These are phyloP conservation scores for Sextonia rubra DNA, from an alignment of 164 flowering plant species.

Conservation along the genomic window DNA sequence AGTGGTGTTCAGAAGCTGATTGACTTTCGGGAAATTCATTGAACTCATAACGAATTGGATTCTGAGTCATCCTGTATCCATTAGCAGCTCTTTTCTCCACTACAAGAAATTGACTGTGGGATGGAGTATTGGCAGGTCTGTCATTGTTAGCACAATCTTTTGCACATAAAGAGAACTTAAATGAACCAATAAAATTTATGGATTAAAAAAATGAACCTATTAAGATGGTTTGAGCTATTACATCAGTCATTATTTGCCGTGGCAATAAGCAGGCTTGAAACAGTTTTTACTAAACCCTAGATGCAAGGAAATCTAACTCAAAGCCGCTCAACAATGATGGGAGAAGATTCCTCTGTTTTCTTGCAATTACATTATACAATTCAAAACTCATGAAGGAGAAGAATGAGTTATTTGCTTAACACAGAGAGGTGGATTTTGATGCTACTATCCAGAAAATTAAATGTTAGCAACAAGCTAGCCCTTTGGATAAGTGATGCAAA, in stretches of 20 bases:
- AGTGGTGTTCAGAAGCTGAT: slow-evolving; percentile 29
- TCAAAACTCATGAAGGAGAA: not conserved
- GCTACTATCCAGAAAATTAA: not conserved
- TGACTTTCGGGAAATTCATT: slow-evolving; percentile 31
- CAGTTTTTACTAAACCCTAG: too few relatives aligned
- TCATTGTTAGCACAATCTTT: not conserved
- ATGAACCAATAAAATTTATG: too few relatives aligned
- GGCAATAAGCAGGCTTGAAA: too few relatives aligned
- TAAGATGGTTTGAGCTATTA: too few relatives aligned
- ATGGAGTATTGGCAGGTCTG: slow-evolving; percentile 30
- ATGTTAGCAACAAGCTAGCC: not conserved
- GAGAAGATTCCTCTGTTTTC: too few relatives aligned
- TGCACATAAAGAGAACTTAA: slow-evolving; percentile 10
- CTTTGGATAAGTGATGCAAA: not conserved
- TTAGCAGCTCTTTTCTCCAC: slow-evolving; percentile 62
- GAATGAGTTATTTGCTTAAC: not conserved
- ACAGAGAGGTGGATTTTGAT: not conserved
- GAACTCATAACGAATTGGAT: slow-evolving; percentile 29
- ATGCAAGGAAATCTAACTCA: too few relatives aligned
- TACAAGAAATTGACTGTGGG: slow-evolving; percentile 71
- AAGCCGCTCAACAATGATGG: too few relatives aligned
- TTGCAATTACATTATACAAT: not conserved
- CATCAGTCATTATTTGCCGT: too few relatives aligned
- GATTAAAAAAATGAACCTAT: slow-evolving; percentile 19
- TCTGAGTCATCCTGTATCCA: slow-evolving; percentile 25